Conservation (phyloP, 2,329 filamentous ascomycete genomes). For the Karstenula rhodostoma region DNA sequence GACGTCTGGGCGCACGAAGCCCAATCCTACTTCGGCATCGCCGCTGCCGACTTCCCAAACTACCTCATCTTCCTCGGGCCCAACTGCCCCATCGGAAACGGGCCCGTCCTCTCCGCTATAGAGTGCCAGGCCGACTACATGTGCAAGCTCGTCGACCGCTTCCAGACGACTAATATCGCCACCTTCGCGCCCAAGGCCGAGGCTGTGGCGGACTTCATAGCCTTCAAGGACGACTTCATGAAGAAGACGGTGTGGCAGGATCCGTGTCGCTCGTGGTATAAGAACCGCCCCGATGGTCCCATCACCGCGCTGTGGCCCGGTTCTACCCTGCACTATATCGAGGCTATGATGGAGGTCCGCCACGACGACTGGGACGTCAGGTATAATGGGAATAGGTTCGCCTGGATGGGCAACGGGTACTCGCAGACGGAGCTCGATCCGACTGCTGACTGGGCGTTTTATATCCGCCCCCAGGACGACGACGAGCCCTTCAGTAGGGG, state of each 20-base stretch:
- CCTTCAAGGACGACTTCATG: constrained; percentile 57
- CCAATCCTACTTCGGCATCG: constrained; percentile 56
- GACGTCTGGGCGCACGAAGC: constrained; percentile 54
- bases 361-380: constrained; percentile 59
- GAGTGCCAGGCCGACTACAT: constrained; percentile 61
- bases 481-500: constrained; percentile 39
- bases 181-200: constrained; percentile 55
- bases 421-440: constrained; percentile 45
- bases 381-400: constrained; percentile 48
- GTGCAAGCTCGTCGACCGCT: constrained; percentile 59
- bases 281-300: constrained; percentile 43
- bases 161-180: constrained; percentile 58
- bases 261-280: constrained; percentile 57
- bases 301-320: constrained; percentile 56
- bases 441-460: constrained; percentile 48
- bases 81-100: constrained; percentile 54
- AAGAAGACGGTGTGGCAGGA: constrained; percentile 56
- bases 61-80: constrained; percentile 54
- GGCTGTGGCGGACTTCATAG: constrained; percentile 60
- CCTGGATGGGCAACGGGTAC: constrained; percentile 51
- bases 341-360: constrained; percentile 56
- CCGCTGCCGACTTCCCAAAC: constrained; percentile 58
- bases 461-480: constrained; percentile 46
- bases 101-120: constrained; percentile 54
- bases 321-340: constrained; percentile 60